Conservation (phyloP, 179 eudicot genomes). For the Beta macrorhiza region DNA sequence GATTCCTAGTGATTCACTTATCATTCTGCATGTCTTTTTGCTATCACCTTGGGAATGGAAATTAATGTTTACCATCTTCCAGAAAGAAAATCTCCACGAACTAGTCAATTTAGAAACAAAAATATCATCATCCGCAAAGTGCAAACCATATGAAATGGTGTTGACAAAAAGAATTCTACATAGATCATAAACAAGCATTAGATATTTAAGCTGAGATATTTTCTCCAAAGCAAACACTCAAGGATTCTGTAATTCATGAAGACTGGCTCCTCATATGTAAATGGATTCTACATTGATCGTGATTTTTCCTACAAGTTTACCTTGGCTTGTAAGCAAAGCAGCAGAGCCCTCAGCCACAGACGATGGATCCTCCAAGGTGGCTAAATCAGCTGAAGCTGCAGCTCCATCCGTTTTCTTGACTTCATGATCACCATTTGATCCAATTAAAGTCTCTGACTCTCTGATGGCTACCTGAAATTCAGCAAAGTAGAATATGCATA, state of each 20-base stretch:
- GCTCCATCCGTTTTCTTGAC: constrained; percentile 24
- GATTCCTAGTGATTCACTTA: not conserved
- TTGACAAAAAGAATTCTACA: not conserved
- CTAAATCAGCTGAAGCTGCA: constrained; percentile 20
- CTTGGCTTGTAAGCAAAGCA: constrained; percentile 26
- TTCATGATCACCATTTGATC: constrained; percentile 17
- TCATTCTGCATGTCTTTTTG: not conserved
- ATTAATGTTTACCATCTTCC: not conserved
- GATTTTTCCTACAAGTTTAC: constrained; percentile 15
- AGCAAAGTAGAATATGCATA: constrained; percentile 6
- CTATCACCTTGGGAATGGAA: not conserved
- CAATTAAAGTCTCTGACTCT: constrained; percentile 13
- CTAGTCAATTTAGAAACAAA: not conserved
- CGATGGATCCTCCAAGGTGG: constrained; percentile 24
- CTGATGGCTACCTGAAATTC: constrained; percentile 24
- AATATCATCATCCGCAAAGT: not conserved
- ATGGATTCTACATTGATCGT: too few species aligned
- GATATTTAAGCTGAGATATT: not conserved
- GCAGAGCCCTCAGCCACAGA: constrained; percentile 22
- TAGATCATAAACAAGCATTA: not conserved
- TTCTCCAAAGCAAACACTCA: not conserved
- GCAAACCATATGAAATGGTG: not conserved
- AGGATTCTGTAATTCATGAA: not conserved
- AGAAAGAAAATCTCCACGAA: not conserved
- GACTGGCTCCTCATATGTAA: too few species aligned